These are phyloP conservation scores for Ophioceras dolichostomum DNA, from an alignment of 2,329 filamentous ascomycete genomes.

Conservation along the genomic window DNA sequence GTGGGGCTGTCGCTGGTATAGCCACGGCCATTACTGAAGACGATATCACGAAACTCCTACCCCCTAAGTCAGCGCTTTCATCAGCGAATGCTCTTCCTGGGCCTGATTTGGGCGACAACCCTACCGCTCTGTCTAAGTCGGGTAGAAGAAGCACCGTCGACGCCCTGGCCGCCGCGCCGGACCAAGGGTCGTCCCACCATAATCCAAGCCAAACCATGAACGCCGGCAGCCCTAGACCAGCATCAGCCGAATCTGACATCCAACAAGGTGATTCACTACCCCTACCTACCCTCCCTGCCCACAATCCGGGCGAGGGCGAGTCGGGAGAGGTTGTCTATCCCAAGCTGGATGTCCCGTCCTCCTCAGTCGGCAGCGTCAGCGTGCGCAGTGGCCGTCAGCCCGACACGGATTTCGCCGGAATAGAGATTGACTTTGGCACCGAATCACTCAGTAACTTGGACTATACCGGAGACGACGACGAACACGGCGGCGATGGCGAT, in stretches of 20 bases:
- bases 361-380: slow-evolving; percentile 29
- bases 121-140: background rate
- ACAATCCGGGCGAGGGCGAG: background rate
- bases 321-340: slow-evolving; percentile 15
- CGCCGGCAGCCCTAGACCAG: slow-evolving; percentile 2
- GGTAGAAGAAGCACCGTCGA: too few species aligned
- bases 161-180: background rate
- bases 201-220: slow-evolving; percentile 6
- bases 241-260: background rate
- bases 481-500: background rate
- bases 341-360: slow-evolving; percentile 17
- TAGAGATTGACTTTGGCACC: slow-evolving; percentile 19
- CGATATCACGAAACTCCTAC: background rate
- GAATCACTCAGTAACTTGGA: slow-evolving; percentile 12
- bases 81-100: background rate
- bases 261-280: too few species aligned
- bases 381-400: slow-evolving; percentile 36
- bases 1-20: background rate
- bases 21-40: background rate
- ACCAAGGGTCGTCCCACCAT: background rate
- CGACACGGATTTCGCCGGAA: slow-evolving; percentile 26
- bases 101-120: too few species aligned
- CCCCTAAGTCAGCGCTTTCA: too few species aligned
- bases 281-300: too few species aligned
- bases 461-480: background rate